These are phyloP conservation scores for Colletotrichum shisoi DNA, from an alignment of 2,329 filamentous ascomycete genomes.

Conservation along the genomic window DNA sequence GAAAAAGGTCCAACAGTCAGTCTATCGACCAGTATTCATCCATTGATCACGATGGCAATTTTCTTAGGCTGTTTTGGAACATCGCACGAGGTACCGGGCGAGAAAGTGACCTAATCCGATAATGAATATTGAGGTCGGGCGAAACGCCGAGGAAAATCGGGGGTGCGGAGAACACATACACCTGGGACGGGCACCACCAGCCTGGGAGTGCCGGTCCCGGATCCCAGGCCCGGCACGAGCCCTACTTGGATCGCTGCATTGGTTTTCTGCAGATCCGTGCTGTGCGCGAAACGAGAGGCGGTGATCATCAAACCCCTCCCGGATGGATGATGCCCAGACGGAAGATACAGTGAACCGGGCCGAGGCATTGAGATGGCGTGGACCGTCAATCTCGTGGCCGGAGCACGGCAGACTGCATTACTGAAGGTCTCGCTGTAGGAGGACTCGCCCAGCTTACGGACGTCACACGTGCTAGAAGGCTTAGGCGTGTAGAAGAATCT, in stretches of 20 bases:
- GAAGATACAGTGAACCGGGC: background rate
- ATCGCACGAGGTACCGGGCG: background rate
- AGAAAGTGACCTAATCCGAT: background rate
- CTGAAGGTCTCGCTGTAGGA: background rate
- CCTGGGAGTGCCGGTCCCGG: conserved; percentile 28
- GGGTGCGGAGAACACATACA: background rate
- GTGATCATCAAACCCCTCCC: conserved; percentile 22
- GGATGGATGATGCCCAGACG: background rate
- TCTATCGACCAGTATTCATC: background rate
- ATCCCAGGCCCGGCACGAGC: conserved; percentile 29
- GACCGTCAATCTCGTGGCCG: background rate
- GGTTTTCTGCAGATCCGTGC: conserved; percentile 30
- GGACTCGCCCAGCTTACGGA: background rate
- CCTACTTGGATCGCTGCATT: conserved; percentile 9
- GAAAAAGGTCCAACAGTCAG: too few species aligned
- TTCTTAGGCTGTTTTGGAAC: background rate
- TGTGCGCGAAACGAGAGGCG: conserved; percentile 28
- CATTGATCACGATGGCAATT: background rate
- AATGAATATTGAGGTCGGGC: conserved; percentile 5
- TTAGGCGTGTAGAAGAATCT: background rate
- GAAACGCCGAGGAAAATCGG: conserved; percentile 23
- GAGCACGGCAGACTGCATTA: background rate
- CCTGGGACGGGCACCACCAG: background rate
- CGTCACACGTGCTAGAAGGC: too few species aligned
- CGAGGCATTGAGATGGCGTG: background rate